A percentile compares a stretch with the other conserved stretches of the same genome.
These are phyloP conservation scores for Eucalyptus pumila DNA, from an alignment of 345 rosid species.

Conservation along the genomic window DNA sequence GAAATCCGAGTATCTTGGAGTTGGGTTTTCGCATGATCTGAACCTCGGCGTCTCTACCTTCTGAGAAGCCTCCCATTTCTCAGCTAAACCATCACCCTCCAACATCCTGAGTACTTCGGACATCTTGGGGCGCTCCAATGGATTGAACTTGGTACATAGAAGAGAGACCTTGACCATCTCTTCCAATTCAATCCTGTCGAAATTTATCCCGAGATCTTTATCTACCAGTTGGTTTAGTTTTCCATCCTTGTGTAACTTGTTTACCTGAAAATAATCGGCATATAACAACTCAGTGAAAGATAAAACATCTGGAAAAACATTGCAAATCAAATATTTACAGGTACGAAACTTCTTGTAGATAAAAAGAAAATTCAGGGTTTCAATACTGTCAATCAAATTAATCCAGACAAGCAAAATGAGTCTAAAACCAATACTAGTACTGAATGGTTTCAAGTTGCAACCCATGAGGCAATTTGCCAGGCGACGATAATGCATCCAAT, in stretches of 20 bases:
- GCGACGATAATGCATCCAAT: not conserved
- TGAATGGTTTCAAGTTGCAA: not conserved
- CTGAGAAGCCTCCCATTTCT: conserved; percentile 42
- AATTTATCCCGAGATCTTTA: conserved; percentile 53
- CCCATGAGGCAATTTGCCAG: not conserved
- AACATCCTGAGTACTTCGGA: conserved; percentile 39
- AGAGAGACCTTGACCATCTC: conserved; percentile 27
- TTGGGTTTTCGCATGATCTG: conserved; percentile 24
- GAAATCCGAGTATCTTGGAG: conserved; percentile 53
- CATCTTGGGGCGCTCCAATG: conserved; percentile 32
- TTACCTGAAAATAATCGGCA: conserved; percentile 40
- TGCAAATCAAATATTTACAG: not conserved
- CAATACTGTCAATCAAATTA: not conserved
- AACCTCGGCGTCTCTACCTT: conserved; percentile 39
- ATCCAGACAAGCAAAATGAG: not conserved
- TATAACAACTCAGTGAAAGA: not conserved
- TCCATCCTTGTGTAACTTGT: conserved; percentile 81
- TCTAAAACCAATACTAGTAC: not conserved
- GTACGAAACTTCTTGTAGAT: not conserved
- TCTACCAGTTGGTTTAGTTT: conserved; percentile 64
- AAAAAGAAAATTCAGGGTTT: not conserved
- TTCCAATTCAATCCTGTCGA: conserved; percentile 54
- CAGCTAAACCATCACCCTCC: conserved; percentile 33
- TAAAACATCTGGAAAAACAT: not conserved
- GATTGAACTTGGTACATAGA: conserved; percentile 30